Conservation (phyloP, 345 rosid genomes). For the Streptanthus diversifolius region DNA sequence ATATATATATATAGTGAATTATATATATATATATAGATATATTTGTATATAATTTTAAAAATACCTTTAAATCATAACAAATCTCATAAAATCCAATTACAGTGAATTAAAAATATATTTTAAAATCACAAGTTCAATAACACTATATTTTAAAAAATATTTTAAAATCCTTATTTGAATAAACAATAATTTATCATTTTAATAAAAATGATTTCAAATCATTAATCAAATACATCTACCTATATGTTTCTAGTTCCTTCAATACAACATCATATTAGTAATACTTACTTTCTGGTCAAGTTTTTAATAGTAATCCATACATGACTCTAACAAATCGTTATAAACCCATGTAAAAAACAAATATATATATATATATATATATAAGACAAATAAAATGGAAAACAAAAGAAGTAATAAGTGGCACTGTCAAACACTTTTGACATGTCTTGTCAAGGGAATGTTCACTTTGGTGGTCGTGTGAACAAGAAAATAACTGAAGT, state of each 20-base stretch:
- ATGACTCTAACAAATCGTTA: neutral
- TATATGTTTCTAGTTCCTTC: too few relatives aligned
- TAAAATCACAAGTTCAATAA: too few relatives aligned
- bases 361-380: neutral
- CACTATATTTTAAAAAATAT: too few relatives aligned
- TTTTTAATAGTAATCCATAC: neutral
- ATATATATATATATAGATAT: too few relatives aligned
- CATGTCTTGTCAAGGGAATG: conserved; percentile 34
- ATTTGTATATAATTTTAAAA: too few relatives aligned
- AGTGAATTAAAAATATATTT: too few relatives aligned
- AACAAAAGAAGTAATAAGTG: conserved; percentile 30
- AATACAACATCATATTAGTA: neutral
- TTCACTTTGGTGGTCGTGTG: conserved; percentile 7
- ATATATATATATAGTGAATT: neutral
- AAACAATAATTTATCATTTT: too few relatives aligned
- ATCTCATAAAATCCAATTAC: too few relatives aligned
- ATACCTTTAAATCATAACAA: too few relatives aligned
- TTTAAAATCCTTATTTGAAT: too few relatives aligned
- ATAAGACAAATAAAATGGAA: neutral
- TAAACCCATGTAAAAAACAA: neutral
- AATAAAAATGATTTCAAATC: too few relatives aligned
- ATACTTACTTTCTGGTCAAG: neutral
- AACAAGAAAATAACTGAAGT: conserved; percentile 12
- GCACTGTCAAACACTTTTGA: conserved; percentile 32
- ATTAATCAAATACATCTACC: too few relatives aligned